Evolutionary conservation across 306 rosid species (phyloP).

Genomic region (Prunus padus): DNA sequence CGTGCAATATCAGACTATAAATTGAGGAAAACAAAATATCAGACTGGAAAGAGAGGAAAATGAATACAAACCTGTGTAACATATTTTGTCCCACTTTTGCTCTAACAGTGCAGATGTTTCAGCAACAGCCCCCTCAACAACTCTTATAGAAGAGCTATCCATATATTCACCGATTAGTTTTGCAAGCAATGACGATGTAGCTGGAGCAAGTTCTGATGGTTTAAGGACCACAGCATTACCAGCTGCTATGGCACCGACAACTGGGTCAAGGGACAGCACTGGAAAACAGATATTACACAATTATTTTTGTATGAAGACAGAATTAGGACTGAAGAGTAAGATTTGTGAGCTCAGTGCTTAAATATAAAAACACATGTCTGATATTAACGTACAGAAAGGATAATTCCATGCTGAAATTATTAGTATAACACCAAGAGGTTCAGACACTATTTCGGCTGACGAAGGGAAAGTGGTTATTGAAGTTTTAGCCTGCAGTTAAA

Average conservation of each 20-base stretch:
- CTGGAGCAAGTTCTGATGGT: constrained; percentile 93
- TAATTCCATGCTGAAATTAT: constrained; percentile 96
- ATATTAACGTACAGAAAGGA: constrained; percentile 79
- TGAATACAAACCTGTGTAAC: constrained; percentile 72
- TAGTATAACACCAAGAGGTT: constrained; percentile 84
- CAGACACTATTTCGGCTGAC: constrained; percentile 91
- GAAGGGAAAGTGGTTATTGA: constrained; percentile 78
- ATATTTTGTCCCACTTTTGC: constrained; percentile 99
- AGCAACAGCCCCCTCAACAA: constrained; percentile 84
- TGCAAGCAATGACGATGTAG: constrained; percentile 77
- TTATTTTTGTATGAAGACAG: constrained; percentile 11
- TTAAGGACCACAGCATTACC: constrained; percentile 95
- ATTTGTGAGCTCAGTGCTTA: constrained; percentile 8
- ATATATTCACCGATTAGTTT: constrained; percentile 64
- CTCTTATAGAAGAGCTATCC: constrained; percentile 74
- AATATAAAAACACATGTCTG: constrained; percentile 17
- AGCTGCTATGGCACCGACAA: constrained; percentile 95
- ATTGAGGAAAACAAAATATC: constrained; percentile 21
- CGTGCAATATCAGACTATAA: constrained; percentile 13
- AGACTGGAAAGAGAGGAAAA: constrained; percentile 14
- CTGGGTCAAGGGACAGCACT: constrained; percentile 93
- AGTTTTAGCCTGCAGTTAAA: constrained; percentile 64
- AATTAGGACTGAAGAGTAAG: constrained; percentile 11
- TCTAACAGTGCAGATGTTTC: constrained; percentile 82
- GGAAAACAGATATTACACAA: constrained; percentile 29